Evolutionary conservation across 805 yeast genomes (phyloP).

Genomic region (Sungouiozyma ichnusensis): DNA sequence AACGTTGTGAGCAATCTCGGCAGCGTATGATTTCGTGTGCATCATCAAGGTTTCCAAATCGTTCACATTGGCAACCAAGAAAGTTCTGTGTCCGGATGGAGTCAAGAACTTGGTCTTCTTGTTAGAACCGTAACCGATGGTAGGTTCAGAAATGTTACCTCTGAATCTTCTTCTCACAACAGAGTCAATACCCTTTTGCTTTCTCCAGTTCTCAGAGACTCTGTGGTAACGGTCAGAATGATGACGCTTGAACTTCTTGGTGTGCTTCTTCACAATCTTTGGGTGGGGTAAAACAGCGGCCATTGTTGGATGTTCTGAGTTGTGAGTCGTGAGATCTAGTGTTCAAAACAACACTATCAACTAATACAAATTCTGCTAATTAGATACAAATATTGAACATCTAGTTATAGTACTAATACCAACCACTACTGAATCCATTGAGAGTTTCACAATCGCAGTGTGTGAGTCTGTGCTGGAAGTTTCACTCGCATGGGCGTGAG

Average conservation of each 20-base stretch:
- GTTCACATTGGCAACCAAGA: conserved; percentile 82
- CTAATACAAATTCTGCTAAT: too few species aligned
- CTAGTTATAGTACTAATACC: too few species aligned
- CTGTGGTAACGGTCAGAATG: conserved; percentile 99
- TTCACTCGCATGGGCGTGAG: too few species aligned
- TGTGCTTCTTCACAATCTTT: conserved; percentile 99
- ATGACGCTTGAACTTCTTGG: conserved; percentile 98
- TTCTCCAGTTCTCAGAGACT: conserved; percentile 99
- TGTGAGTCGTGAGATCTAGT: not conserved
- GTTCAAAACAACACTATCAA: too few species aligned
- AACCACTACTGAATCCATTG: too few species aligned
- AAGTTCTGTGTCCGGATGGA: conserved; percentile 97
- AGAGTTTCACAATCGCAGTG: too few species aligned
- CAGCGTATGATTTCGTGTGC: conserved; percentile 98
- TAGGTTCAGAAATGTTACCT: conserved; percentile 98
- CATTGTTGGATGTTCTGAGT: too few species aligned
- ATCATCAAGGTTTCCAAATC: conserved; percentile 92
- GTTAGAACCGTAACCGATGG: conserved; percentile 99
- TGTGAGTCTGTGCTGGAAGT: too few species aligned
- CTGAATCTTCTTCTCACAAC: conserved; percentile 99
- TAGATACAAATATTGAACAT: too few species aligned
- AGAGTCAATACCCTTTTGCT: conserved; percentile 99
- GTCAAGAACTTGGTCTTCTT: conserved; percentile 92
- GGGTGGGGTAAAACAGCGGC: conserved; percentile 98
- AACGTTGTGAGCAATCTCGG: conserved; percentile 98